Evolutionary conservation across 345 rosid species (phyloP), one percentile per base, ranked within the genome.

Genomic region (Cochlearia excelsa): DNA sequence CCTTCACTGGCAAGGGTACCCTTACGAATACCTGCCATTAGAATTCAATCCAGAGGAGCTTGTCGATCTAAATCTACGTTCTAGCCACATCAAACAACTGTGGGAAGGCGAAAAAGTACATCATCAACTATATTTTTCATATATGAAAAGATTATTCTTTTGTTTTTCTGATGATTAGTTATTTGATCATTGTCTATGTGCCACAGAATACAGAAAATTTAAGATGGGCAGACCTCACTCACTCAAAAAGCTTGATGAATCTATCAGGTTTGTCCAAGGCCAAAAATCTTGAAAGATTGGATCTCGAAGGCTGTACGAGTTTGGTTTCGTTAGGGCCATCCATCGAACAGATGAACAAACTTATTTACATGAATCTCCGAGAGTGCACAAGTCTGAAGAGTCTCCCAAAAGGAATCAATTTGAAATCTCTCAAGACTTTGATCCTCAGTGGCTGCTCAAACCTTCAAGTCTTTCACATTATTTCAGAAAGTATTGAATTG

Each of bases 1-100:
- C 53, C 73, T 79, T 41, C 46, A 63, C 3, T 72, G 77, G 82
- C 54, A n/a, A 3, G 58, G 70, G 4, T 78, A 43, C 6, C 77
- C 82, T 4, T 54, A 29, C 1, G 52, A 58, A 0, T 57, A 51
- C 26, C 33, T 75, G 11, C 77, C 82, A 46, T 38, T 60, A 48
- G 53, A 53, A 1, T 72, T 70, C 33, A 30, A n/a, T 30, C 71
- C 69, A 0, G 61, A 66, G 27, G 50, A 75, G 3, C 73, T 68
- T 37, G 65, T 75, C 0, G 33, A 66, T 34, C 61, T 75, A 3
- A 45, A 1, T 31, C 54, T 78, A 4, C 49, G 42, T 4, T 1
- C 46, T 35, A 55, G 82, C 71, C 0, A 3, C 30, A 33, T 78
- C 33, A 51, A 59, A 69, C 53, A 72, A 30, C 37, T 78, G 3